Evolutionary conservation across 129 eudicot species (phyloP).

Genomic region (Arctium minus): DNA sequence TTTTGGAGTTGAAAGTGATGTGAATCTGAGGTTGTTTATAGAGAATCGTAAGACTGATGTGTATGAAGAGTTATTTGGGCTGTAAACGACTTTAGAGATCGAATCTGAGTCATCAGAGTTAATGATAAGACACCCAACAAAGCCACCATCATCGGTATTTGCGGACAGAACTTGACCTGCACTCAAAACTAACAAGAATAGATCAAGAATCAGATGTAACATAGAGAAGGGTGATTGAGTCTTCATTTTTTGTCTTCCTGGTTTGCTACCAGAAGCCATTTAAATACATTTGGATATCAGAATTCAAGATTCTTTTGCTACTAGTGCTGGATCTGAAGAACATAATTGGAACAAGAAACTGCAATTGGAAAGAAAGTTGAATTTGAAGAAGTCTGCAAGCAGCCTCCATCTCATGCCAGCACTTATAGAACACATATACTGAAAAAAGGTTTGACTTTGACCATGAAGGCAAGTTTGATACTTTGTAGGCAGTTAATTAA

Average conservation of each 20-base stretch:
- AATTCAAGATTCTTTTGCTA: constrained; percentile 5
- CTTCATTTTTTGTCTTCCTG: constrained; percentile 3
- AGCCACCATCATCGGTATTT: constrained; percentile 12
- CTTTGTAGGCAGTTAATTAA: neutral
- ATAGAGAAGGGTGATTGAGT: constrained; percentile 17
- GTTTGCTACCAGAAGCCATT: neutral
- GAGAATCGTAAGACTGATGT: constrained; percentile 30
- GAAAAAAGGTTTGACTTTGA: constrained; percentile 18
- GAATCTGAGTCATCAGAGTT: constrained; percentile 21
- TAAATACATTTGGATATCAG: neutral
- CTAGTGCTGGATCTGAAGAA: neutral
- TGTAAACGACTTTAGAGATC: constrained; percentile 33
- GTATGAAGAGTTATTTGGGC: constrained; percentile 40
- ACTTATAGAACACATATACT: too few relatives aligned
- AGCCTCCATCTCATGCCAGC: constrained; percentile 8
- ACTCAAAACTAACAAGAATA: constrained; percentile 1
- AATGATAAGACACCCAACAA: constrained; percentile 24
- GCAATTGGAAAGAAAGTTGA: constrained; percentile 15
- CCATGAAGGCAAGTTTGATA: neutral
- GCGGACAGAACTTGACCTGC: neutral
- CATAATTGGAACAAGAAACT: neutral
- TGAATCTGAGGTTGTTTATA: constrained; percentile 40
- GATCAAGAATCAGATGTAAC: constrained; percentile 1
- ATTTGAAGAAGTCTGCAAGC: constrained; percentile 9
- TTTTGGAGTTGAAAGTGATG: constrained; percentile 35